Evolutionary conservation across 176 grass and related monocot species (phyloP), one percentile per base, ranked within the genome.

Genomic region (Chloris gayana): DNA sequence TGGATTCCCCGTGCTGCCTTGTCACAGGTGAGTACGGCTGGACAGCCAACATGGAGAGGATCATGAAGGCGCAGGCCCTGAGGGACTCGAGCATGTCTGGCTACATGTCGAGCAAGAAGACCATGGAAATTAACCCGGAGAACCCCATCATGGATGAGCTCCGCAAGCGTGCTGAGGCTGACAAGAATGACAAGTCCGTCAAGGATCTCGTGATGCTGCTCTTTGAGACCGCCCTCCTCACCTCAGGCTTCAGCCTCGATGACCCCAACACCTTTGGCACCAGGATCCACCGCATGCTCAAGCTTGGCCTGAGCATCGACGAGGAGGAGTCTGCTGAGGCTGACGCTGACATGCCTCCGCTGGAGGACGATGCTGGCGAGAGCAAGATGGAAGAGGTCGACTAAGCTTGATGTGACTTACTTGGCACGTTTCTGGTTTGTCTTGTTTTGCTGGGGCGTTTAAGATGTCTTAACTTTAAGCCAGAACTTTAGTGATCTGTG

Each of bases 331-430:
- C 74, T 0, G 38, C 74, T 2, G 92, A 91, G 70, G 75, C 84
- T 0, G 94, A 94, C 33, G 73, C 89, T 0, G 91, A 97, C 14
- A 97, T 97, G 94, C 94, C 94, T 0, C 72, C 91, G 1, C 89
- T 97, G 13, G 94, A 97, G 83, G 94, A 97, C 4, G 91, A 97
- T 12, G 87, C 89, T 0, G 91, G 88, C 1, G 94, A 94, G 83
- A 97, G 94, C 89, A 97, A 97, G 85, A 97, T 97, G 94, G 94
- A 97, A 83, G 94, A 97, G 77, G 94, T 97, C 7, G 94, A 97
- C 45, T 97, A 94, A 97, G 3, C 79, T 50, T 50, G 4, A 18
- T 50, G 12, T 6, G 47, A 50, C 14, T 50, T 37, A n/a, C 7
- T 37, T 4, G 35, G 35, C 35, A 3, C 3, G 35, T 37, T 37